Base-by-base conservation (phyloP, 768 basidiomycete genomes). In the Lactifluus subvellereus region DNA sequence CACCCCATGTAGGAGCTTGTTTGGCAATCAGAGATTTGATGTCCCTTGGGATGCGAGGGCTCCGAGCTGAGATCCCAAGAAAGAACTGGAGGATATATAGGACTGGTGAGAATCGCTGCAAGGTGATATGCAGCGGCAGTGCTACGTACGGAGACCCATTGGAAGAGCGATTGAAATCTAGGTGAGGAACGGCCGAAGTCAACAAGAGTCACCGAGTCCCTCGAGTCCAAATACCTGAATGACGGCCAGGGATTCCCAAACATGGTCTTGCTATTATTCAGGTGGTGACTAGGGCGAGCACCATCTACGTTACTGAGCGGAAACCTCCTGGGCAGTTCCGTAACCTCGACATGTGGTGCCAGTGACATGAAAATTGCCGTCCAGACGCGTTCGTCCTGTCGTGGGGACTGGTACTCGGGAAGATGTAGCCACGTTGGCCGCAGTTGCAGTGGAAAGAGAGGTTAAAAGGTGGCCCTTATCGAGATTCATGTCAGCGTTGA, bases 221-320 rank as follows among this genome's bases (percentile, higher is more conserved):
- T 32, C 10, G 38, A 43, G 30, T 47, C 13, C 8, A 38, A 48
- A 42, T 55, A 67, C 66, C 66, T 66, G 54, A 67, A 67, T 6
- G 66, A 67, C 7, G 64, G 60, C 66, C 66, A 67, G 42, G 66
- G 66, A 47, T 65, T 65, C 33, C 48, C 37, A 33, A 67, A 67
- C 57, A 52, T 49, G 38, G 60, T 55, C 54, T 59, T 61, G 47
- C 35, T 56, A 27, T 54, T 48, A 42, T 61, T 65, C 40, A 58
- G 37, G 16, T 65, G 64, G 38, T 67, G 66, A 30, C 56, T 47
- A 16, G 64, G 66, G n/a, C 47, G 59, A n/a, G 20, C 59, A 33
- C 62, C 51, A 42, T 61, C 55, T 14, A 51, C 43, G 13, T 37
- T 30, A 54, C 14, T 47, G 10, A 56, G 49, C 10, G 64, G 56